Evolutionary conservation across 2,329 filamentous ascomycete genomes (phyloP).

Genomic region (Ceratocystis huliohia): DNA sequence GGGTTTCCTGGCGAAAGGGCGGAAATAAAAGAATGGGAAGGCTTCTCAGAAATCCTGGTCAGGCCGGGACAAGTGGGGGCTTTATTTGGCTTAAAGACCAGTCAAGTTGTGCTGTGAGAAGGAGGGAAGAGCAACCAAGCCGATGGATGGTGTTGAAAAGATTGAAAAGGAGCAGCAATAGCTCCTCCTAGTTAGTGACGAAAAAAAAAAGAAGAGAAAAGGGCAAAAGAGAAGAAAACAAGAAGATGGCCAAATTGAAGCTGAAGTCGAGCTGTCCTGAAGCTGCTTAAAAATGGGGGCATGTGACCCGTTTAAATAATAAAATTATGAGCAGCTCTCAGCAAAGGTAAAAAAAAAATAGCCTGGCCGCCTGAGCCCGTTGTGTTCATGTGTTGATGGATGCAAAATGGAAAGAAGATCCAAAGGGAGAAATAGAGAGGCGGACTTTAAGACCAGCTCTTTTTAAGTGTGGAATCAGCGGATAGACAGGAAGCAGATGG

Average conservation of each 20-base stretch:
- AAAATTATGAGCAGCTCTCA: not conserved
- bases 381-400: not conserved
- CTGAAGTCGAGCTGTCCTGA: not conserved
- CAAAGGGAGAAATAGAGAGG: not conserved
- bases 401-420: not conserved
- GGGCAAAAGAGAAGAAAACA: not conserved
- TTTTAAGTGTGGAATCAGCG: not conserved
- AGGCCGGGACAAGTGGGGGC: constrained; percentile 14
- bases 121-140: not conserved
- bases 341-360: not conserved
- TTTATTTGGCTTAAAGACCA: constrained; percentile 15
- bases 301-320: not conserved
- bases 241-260: too few species aligned
- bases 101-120: not conserved
- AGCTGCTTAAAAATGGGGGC: not conserved
- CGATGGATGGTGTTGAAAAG: not conserved
- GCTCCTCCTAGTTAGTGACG: not conserved
- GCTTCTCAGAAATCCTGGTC: not conserved
- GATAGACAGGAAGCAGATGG: too few species aligned
- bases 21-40: constrained; percentile 7
- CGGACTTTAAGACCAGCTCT: not conserved
- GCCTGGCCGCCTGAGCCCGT: not conserved
- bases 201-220: not conserved
- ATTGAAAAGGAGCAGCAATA: not conserved
- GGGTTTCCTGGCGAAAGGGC: not conserved